Percentiles rank a stretch among this genome's conserved stretches.
These are phyloP conservation scores for Talaromyces rugulosus DNA, from an alignment of 2,329 filamentous ascomycete species.

Conservation along the genomic window DNA sequence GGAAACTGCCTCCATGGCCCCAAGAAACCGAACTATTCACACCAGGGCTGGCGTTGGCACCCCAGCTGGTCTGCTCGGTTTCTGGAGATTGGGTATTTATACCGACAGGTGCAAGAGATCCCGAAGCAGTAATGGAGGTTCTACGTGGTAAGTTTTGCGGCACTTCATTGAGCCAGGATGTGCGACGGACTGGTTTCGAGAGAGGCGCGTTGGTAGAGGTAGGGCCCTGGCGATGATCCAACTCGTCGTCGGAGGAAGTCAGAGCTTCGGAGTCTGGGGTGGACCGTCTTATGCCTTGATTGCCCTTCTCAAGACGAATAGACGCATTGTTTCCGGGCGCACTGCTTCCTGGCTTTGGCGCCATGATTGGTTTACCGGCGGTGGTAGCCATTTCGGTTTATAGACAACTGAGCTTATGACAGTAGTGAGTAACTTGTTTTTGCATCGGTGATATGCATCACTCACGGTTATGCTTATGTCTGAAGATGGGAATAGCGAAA, in stretches of 20 bases:
- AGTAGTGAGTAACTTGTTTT: background rate
- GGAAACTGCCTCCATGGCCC: constrained; percentile 50
- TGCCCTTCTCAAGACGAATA: constrained; percentile 69
- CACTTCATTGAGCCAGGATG: constrained; percentile 85
- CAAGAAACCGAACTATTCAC: constrained; percentile 39
- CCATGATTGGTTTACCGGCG: constrained; percentile 5
- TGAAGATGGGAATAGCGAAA: background rate
- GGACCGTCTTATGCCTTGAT: constrained; percentile 65
- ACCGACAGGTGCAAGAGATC: constrained; percentile 70
- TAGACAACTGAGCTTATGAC: background rate
- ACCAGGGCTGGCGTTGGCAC: constrained; percentile 30
- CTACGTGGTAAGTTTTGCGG: constrained; percentile 66
- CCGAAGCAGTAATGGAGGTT: constrained; percentile 66
- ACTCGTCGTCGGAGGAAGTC: constrained; percentile 91
- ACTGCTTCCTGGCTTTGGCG: constrained; percentile 6
- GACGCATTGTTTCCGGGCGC: constrained; percentile 57
- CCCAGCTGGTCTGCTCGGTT: constrained; percentile 55
- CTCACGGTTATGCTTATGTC: background rate
- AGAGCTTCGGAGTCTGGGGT: constrained; percentile 93
- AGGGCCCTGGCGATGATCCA: constrained; percentile 58
- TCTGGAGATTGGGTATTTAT: constrained; percentile 80
- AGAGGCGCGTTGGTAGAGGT: constrained; percentile 47
- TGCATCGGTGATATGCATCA: background rate
- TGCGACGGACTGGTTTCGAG: constrained; percentile 63
- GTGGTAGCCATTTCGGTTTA: constrained; percentile 5